Base-by-base conservation (phyloP, 192 early-diverging fungal species). In the Gonapodya prolifera region DNA sequence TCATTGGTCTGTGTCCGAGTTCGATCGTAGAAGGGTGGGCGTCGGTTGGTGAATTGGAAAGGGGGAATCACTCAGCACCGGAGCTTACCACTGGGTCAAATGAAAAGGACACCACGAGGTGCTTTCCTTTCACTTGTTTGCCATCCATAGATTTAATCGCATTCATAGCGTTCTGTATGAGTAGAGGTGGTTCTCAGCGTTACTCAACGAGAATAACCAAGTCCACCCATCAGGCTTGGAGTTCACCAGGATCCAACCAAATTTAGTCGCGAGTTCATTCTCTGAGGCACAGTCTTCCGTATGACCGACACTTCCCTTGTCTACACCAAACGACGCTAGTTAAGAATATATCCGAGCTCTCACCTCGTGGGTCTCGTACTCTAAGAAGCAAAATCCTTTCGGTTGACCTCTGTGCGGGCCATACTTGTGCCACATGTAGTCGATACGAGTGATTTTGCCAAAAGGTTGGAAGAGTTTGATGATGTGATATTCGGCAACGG, bases 311-410 rank as follows among this genome's bases (percentile, higher is more conserved):
- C n/a, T n/a, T n/a, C n/a, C n/a, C n/a, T n/a, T n/a, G n/a, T n/a
- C n/a, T n/a, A n/a, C n/a, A n/a, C n/a, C n/a, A n/a, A n/a, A n/a
- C n/a, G n/a, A n/a, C n/a, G n/a, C n/a, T n/a, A n/a, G n/a, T n/a
- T n/a, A 23, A 23, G 45, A 8, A 23, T 23, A 61, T 23, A 61
- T 8, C 45, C 45, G 45, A 61, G 23, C 45, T n/a, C n/a, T 61
- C 45, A 61, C 45, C 82, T 86, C 80, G 75, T 82, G 83, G 1
- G 75, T 76, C 45, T 74, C 83, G 79, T 86, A 91, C 70, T 91
- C 91, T 0, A 93, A 73, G 77, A 93, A 93, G 73, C 90, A 91
- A 78, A 89, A 93, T 2, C 91, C 91, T 61, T 89, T 79, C 1
- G 91, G 89, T 34, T 89, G 82, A 0, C 91, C 91, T 34, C 85